Conservation (phyloP, 2,329 filamentous ascomycete species). For the Pseudogymnoascus sp. region DNA sequence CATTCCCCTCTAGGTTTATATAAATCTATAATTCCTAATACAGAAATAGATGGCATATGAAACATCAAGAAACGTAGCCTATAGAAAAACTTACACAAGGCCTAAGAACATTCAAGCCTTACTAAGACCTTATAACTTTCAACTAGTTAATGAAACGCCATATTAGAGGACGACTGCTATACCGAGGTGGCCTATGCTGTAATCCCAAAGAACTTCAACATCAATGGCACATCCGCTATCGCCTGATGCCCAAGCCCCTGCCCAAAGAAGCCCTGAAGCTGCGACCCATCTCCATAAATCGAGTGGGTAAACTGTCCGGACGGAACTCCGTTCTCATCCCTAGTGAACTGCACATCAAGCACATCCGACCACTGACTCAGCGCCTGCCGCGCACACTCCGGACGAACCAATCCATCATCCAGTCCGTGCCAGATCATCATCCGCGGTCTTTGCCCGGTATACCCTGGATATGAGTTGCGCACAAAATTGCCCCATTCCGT, state of each 20-base stretch:
- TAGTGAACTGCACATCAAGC: slow-evolving; percentile 27
- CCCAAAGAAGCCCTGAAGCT: slow-evolving; percentile 25
- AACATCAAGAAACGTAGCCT: too few species aligned
- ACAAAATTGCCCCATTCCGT: slow-evolving; percentile 40
- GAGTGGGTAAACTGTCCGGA: slow-evolving; percentile 24
- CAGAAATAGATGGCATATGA: too few species aligned
- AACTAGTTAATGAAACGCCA: too few species aligned
- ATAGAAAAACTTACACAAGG: too few species aligned
- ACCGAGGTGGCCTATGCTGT: background rate
- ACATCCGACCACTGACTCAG: slow-evolving; percentile 39
- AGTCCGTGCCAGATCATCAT: slow-evolving; percentile 31
- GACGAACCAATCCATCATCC: slow-evolving; percentile 29
- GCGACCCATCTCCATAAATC: slow-evolving; percentile 26
- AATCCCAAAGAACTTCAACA: background rate
- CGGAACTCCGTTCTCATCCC: slow-evolving; percentile 22
- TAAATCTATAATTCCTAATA: too few species aligned
- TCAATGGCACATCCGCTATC: slow-evolving; percentile 8
- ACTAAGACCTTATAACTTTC: too few species aligned
- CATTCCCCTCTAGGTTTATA: too few species aligned
- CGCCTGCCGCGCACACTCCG: slow-evolving; percentile 32
- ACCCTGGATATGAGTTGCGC: slow-evolving; percentile 27
- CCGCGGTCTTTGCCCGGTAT: slow-evolving; percentile 29
- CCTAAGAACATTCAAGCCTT: too few species aligned
- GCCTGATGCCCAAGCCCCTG: slow-evolving; percentile 25
- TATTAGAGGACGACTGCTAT: too few species aligned